phyloP scores from a whole-genome alignment of 768 basidiomycete species.

The Lentinus tigrinus region DNA sequence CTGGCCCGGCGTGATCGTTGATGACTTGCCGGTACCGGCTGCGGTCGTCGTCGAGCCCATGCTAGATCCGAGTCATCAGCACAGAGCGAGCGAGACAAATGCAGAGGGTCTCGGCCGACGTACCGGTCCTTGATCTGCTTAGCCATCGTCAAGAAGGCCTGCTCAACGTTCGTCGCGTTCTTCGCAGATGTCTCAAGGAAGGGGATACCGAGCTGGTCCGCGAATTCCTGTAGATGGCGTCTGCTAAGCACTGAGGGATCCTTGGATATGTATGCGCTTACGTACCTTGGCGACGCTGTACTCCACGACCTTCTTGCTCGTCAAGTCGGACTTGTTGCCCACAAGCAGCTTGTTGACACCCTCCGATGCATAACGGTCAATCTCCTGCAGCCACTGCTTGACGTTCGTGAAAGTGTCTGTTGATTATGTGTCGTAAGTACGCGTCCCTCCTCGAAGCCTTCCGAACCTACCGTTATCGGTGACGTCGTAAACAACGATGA shows the following conservation, averaged over 20 bases:
- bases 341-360: conserved; percentile 98
- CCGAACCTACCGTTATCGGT: conserved; percentile 77
- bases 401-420: conserved; percentile 92
- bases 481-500: conserved; percentile 98
- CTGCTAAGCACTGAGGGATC: background rate
- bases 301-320: conserved; percentile 94
- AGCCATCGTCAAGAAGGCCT: conserved; percentile 98
- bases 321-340: conserved; percentile 98
- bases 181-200: conserved; percentile 99
- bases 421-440: conserved; percentile 4
- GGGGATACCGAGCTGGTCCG: conserved; percentile 89
- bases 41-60: conserved; percentile 83
- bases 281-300: conserved; percentile 82
- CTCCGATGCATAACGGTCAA: conserved; percentile 94
- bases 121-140: conserved; percentile 94
- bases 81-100: background rate
- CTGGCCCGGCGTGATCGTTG: conserved; percentile 83
- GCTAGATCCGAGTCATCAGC: conserved; percentile 36
- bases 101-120: conserved; percentile 16
- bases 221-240: conserved; percentile 67
- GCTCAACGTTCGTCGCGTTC: conserved; percentile 97
- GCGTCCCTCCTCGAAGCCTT: background rate
- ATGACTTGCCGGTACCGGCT: conserved; percentile 70
- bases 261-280: background rate
- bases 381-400: conserved; percentile 93